phyloP scores from a whole-genome alignment of 2,329 filamentous ascomycete species.

The Elsinoe perseae region DNA sequence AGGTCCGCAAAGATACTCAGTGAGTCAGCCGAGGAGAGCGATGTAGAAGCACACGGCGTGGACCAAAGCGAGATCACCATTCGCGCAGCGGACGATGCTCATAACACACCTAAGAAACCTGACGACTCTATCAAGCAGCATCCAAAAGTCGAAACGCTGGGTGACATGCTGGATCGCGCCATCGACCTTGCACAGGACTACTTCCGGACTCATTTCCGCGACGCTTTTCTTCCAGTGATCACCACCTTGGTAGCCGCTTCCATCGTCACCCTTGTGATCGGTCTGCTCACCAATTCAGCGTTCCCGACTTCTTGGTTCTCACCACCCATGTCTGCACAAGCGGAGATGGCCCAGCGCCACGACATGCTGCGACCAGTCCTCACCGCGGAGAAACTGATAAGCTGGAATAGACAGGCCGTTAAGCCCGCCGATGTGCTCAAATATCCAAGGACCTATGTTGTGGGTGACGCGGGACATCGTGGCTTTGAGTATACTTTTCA shows the following conservation, averaged over 20 bases:
- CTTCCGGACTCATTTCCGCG: neutral
- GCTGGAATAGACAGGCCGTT: neutral
- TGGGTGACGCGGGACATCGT: neutral
- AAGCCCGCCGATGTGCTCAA: neutral
- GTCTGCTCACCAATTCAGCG: neutral
- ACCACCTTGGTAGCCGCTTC: neutral
- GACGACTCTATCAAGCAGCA: neutral
- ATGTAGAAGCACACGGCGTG: neutral
- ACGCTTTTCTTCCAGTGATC: neutral
- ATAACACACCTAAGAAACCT: neutral
- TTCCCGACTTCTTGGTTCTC: neutral
- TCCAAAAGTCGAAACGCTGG: neutral
- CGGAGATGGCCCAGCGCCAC: slow-evolving; percentile 3
- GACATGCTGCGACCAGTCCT: neutral
- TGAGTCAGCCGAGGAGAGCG: neutral
- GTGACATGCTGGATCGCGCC: neutral
- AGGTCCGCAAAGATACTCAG: neutral
- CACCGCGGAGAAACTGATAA: neutral
- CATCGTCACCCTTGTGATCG: neutral
- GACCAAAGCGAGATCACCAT: slow-evolving; percentile 9
- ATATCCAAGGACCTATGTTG: neutral
- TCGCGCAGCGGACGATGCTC: neutral
- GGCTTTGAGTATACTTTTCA: slow-evolving; percentile 3
- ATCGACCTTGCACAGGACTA: neutral
- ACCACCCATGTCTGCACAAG: neutral